Evolutionary conservation across 2,329 filamentous ascomycete genomes (phyloP).

Genomic region (Stagonosporopsis chrysanthemi): DNA sequence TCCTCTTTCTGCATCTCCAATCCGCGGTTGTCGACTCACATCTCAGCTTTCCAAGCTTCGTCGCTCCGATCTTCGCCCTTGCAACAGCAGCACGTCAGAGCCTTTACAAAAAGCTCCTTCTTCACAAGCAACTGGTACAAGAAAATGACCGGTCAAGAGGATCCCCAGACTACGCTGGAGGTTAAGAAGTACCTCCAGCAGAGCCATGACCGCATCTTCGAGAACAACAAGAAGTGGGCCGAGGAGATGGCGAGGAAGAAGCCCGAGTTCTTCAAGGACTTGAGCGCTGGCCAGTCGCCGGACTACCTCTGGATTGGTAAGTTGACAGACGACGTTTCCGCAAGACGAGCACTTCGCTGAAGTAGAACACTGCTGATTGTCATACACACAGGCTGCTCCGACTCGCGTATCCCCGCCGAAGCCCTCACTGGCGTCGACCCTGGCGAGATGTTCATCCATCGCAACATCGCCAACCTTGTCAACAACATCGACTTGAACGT

Average conservation of each 20-base stretch:
- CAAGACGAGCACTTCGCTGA: background rate
- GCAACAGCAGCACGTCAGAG: constrained; percentile 10
- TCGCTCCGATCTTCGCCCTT: constrained; percentile 11
- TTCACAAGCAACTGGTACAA: constrained; percentile 21
- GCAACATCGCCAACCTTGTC: constrained; percentile 49
- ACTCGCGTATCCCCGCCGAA: constrained; percentile 52
- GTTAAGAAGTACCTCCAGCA: constrained; percentile 63
- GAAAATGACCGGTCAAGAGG: constrained; percentile 33
- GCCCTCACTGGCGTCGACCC: constrained; percentile 50
- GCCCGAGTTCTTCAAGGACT: constrained; percentile 70
- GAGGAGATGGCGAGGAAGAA: constrained; percentile 64
- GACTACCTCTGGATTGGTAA: constrained; percentile 67
- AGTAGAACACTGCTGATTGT: constrained; percentile 9
- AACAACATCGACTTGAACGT: constrained; percentile 52
- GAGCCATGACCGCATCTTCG: constrained; percentile 72
- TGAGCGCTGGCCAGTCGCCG: constrained; percentile 70
- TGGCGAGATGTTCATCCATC: constrained; percentile 47
- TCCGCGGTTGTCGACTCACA: constrained; percentile 10
- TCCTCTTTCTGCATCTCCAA: constrained; percentile 4
- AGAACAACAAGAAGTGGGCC: constrained; percentile 73
- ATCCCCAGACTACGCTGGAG: constrained; percentile 30
- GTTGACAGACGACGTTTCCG: constrained; percentile 15
- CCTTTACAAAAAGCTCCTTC: constrained; percentile 19
- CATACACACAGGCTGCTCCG: constrained; percentile 45
- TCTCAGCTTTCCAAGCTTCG: constrained; percentile 2